A percentile compares a stretch with the other conserved stretches of the same genome.
These are phyloP conservation scores for Penicillium verrucosum DNA, from an alignment of 2,329 filamentous ascomycete genomes.

Conservation along the genomic window DNA sequence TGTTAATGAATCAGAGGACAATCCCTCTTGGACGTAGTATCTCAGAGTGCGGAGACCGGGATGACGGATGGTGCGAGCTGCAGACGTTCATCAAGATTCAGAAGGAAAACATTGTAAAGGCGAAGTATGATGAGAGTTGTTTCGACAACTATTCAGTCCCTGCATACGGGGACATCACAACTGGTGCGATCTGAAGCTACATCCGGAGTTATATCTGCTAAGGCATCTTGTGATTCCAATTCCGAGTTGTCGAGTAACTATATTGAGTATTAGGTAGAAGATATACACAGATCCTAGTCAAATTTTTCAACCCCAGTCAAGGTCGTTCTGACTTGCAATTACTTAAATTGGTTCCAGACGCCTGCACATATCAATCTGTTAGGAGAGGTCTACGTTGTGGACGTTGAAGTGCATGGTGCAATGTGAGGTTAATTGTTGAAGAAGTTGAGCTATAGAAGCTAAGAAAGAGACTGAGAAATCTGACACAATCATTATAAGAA, in stretches of 20 bases:
- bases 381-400: no score
- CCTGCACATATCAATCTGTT: not conserved
- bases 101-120: constrained; percentile 55
- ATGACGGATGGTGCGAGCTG: constrained; percentile 76
- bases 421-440: no score
- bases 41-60: constrained; percentile 60
- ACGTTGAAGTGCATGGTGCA: no score
- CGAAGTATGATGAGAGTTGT: constrained; percentile 64
- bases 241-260: not conserved
- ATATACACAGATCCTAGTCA: no score
- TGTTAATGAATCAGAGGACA: constrained; percentile 71
- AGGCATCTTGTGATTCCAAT: not conserved
- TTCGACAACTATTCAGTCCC: constrained; percentile 45
- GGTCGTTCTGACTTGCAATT: not conserved
- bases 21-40: constrained; percentile 66
- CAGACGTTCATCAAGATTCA: constrained; percentile 64
- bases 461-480: no score
- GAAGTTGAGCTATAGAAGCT: no score
- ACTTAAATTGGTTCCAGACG: not conserved
- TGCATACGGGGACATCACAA: not conserved
- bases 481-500: not conserved
- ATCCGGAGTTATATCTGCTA: not conserved
- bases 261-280: not conserved
- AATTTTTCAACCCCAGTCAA: not conserved
- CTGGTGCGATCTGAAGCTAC: not conserved